A percentile compares a stretch with the other conserved stretches of the same genome.
phyloP scores from a whole-genome alignment of 371 early-diverging fungal species.

The Mucor racemosus region DNA sequence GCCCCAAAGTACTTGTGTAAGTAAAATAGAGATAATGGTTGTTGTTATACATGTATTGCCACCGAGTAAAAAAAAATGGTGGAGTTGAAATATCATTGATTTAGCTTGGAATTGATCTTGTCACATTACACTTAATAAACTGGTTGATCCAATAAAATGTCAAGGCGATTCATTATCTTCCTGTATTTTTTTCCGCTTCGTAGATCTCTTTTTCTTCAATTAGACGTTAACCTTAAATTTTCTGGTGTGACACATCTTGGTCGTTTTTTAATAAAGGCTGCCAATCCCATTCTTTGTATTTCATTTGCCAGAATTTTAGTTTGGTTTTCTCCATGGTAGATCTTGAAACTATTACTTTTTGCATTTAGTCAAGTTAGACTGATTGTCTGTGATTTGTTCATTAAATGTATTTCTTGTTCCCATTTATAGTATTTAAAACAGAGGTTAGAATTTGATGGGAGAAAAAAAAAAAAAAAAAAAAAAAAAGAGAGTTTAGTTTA shows the following conservation, averaged over 20 bases:
- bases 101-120: slow-evolving; percentile 26
- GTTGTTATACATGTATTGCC: background rate
- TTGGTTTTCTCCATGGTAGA: background rate
- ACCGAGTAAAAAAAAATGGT: slow-evolving; percentile 6
- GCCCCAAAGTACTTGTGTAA: background rate
- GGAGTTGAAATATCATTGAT: slow-evolving; percentile 9
- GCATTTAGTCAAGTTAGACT: background rate
- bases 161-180: slow-evolving; percentile 10
- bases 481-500: background rate
- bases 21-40: background rate
- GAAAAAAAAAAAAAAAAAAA: no score
- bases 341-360: background rate
- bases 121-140: slow-evolving; percentile 35
- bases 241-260: slow-evolving; percentile 5
- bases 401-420: slow-evolving; percentile 1
- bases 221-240: slow-evolving; percentile 5
- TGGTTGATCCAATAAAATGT: slow-evolving; percentile 22
- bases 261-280: slow-evolving; percentile 20
- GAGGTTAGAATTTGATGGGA: background rate
- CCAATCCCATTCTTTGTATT: slow-evolving; percentile 16
- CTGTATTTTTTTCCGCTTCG: background rate
- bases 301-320: slow-evolving; percentile 11
- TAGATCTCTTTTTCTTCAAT: slow-evolving; percentile 15
- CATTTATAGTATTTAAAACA: slow-evolving; percentile 9
- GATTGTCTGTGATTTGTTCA: background rate